Percentiles rank a stretch among this genome's conserved stretches.
phyloP scores from a whole-genome alignment of 192 early-diverging fungal species.

The Kickxella alabastrina region DNA sequence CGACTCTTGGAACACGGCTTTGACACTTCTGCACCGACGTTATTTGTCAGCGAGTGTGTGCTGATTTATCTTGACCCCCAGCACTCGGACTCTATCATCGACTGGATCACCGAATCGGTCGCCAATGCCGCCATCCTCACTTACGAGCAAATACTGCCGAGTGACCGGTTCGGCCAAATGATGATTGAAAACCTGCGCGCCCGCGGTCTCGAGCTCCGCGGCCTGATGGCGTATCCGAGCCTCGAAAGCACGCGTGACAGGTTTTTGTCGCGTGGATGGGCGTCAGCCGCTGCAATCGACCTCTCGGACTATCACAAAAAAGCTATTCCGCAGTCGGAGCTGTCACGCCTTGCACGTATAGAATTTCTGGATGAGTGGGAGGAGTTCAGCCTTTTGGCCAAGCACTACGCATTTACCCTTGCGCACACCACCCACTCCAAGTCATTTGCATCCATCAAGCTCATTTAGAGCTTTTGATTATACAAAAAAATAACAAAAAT shows the following conservation, averaged over 20 bases:
- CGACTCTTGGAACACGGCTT: slow-evolving; percentile 55
- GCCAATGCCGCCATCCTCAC: slow-evolving; percentile 59
- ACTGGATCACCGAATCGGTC: slow-evolving; percentile 61
- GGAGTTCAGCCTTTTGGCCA: slow-evolving; percentile 77
- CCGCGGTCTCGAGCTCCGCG: slow-evolving; percentile 74
- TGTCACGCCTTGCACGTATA: slow-evolving; percentile 59
- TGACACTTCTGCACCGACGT: slow-evolving; percentile 57
- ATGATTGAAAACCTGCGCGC: slow-evolving; percentile 85
- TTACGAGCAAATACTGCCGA: slow-evolving; percentile 90
- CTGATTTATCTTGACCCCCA: slow-evolving; percentile 79
- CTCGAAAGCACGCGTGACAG: slow-evolving; percentile 67
- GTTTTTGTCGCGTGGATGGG: slow-evolving; percentile 64
- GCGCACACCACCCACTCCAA: slow-evolving; percentile 40
- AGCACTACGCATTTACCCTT: slow-evolving; percentile 85
- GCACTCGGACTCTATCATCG: slow-evolving; percentile 63
- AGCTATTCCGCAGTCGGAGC: slow-evolving; percentile 15
- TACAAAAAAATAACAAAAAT: slow-evolving; percentile 7
- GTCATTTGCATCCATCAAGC: slow-evolving; percentile 6
- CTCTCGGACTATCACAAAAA: slow-evolving; percentile 43
- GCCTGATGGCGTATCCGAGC: slow-evolving; percentile 68
- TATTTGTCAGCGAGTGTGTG: slow-evolving; percentile 93
- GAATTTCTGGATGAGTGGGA: slow-evolving; percentile 92
- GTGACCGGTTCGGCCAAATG: slow-evolving; percentile 85
- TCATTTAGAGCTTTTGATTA: too few relatives aligned
- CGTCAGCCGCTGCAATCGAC: slow-evolving; percentile 54